Conservation (phyloP, 164 flowering plant species). For the Umbilicus rupestris region DNA sequence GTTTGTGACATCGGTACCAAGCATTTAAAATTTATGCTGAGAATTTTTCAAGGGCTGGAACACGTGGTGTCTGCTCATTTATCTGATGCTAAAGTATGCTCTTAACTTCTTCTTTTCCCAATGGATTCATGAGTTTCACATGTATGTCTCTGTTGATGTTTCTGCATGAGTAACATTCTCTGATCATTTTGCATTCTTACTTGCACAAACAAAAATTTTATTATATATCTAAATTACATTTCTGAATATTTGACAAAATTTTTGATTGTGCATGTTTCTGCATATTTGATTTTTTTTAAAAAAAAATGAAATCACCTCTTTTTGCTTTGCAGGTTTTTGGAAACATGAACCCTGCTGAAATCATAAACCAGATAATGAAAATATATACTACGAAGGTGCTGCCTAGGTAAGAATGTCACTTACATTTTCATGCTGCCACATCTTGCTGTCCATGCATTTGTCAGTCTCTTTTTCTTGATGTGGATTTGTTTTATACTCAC, state of each 20-base stretch:
- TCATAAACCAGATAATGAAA: conserved; percentile 38
- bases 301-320: not conserved
- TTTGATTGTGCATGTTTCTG: not conserved
- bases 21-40: conserved; percentile 36
- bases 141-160: not conserved
- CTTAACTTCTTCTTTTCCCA: not conserved
- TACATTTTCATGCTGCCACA: not conserved
- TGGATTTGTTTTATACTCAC: too few relatives aligned
- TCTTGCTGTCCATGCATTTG: too few relatives aligned
- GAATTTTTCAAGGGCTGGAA: conserved; percentile 46
- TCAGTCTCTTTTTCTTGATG: too few relatives aligned
- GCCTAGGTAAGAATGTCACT: conserved; percentile 47
- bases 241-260: too few relatives aligned
- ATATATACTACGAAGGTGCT: conserved; percentile 51
- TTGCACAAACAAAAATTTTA: not conserved
- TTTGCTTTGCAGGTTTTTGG: conserved; percentile 41
- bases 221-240: too few relatives aligned
- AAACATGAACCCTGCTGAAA: conserved; percentile 27
- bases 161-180: not conserved
- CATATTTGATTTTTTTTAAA: not conserved
- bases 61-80: conserved; percentile 41
- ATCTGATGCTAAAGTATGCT: conserved; percentile 48
- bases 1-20: conserved; percentile 44
- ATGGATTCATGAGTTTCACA: not conserved
- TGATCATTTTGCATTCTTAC: not conserved